Evolutionary conservation across 495 filamentous ascomycete species (phyloP).

Genomic region (Stereocaulon alpinum): DNA sequence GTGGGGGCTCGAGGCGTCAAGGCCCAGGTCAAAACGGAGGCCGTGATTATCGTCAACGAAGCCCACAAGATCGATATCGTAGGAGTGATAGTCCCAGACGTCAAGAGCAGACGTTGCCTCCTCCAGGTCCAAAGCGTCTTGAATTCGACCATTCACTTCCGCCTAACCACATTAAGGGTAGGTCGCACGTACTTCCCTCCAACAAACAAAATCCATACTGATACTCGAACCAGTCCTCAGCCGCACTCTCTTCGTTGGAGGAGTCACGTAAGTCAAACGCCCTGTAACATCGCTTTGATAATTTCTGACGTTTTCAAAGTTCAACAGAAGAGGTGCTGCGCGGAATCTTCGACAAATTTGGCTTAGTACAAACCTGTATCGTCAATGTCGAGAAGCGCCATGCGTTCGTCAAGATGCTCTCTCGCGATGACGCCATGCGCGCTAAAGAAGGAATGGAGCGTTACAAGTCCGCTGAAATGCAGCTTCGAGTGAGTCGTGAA

Average conservation of each 20-base stretch:
- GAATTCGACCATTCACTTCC: conserved; percentile 68
- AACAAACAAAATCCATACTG: conserved; percentile 12
- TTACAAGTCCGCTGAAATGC: conserved; percentile 56
- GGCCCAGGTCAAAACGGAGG: conserved; percentile 41
- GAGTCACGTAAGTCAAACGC: conserved; percentile 64
- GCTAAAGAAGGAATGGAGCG: conserved; percentile 91
- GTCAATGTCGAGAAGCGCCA: conserved; percentile 96
- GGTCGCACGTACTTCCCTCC: conserved; percentile 16
- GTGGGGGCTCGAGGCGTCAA: conserved; percentile 46
- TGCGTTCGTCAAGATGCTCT: conserved; percentile 98
- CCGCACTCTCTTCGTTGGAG: conserved; percentile 90
- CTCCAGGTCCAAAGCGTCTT: conserved; percentile 63
- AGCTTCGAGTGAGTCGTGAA: conserved; percentile 57
- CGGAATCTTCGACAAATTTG: conserved; percentile 64
- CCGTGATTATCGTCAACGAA: conserved; percentile 71
- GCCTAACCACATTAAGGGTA: conserved; percentile 70
- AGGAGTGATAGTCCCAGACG: conserved; percentile 50
- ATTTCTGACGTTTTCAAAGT: conserved; percentile 31
- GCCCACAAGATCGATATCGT: conserved; percentile 53
- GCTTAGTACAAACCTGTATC: conserved; percentile 90
- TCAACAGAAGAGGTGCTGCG: conserved; percentile 73
- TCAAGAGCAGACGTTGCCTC: conserved; percentile 43
- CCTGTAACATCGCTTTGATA: not conserved
- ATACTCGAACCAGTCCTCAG: conserved; percentile 54
- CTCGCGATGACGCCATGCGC: conserved; percentile 66